phyloP scores from a whole-genome alignment of 2,329 filamentous ascomycete genomes.

The Celoporthe dispersa region DNA sequence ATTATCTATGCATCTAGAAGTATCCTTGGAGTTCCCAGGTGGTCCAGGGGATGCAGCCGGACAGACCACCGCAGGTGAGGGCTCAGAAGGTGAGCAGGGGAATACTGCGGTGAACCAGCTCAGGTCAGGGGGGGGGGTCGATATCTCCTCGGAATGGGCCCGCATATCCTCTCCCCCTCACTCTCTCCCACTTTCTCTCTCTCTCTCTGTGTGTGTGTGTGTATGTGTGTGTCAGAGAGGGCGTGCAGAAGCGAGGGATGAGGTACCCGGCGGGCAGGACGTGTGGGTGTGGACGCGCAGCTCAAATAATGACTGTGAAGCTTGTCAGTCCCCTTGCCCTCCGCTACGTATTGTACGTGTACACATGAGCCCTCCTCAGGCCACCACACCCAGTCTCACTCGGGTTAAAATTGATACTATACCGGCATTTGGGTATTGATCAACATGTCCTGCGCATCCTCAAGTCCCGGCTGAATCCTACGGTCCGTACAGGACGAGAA shows the following conservation, averaged over 20 bases:
- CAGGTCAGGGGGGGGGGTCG: not conserved
- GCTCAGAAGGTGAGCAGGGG: not conserved
- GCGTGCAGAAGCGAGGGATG: not conserved
- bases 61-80: slow-evolving; percentile 5
- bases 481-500: not conserved
- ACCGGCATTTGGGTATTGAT: not conserved
- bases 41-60: not conserved
- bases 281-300: not conserved
- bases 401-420: slow-evolving; percentile 2
- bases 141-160: not conserved
- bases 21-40: not conserved
- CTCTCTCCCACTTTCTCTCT: not conserved
- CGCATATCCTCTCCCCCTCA: no score
- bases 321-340: not conserved
- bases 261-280: not conserved
- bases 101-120: not conserved
- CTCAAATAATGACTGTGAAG: not conserved
- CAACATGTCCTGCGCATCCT: not conserved
- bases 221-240: not conserved
- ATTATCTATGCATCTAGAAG: slow-evolving; percentile 1
- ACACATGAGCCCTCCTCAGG: not conserved
- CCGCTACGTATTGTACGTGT: not conserved
- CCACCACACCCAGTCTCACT: not conserved
- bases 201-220: not conserved
- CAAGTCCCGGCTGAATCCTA: not conserved